Percentiles rank a stretch among this genome's conserved stretches.
phyloP scores from a whole-genome alignment of 2,329 filamentous ascomycete species.

The Hymenoscyphus fructigenus region DNA sequence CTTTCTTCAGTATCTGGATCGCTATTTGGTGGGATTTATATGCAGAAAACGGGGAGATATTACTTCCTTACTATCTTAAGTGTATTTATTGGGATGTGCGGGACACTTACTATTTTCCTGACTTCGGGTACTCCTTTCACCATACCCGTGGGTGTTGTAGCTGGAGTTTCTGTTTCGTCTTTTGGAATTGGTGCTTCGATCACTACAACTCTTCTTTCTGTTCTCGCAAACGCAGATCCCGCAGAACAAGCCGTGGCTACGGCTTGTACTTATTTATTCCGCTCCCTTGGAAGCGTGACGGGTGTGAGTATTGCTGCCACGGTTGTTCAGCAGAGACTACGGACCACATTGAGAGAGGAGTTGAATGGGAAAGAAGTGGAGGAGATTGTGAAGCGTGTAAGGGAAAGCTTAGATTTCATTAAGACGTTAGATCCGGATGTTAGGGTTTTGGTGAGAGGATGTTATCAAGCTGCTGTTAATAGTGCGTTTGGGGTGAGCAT shows the following conservation, averaged over 20 bases:
- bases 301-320: slow-evolving; percentile 63
- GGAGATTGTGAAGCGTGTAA: slow-evolving; percentile 66
- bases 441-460: slow-evolving; percentile 58
- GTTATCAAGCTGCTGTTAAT: slow-evolving; percentile 55
- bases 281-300: slow-evolving; percentile 71
- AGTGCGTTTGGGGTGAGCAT: slow-evolving; percentile 44
- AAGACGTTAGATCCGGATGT: slow-evolving; percentile 60
- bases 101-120: slow-evolving; percentile 55
- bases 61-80: slow-evolving; percentile 64
- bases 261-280: slow-evolving; percentile 79
- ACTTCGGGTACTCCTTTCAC: slow-evolving; percentile 54
- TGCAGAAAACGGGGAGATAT: slow-evolving; percentile 69
- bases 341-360: slow-evolving; percentile 52
- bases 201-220: slow-evolving; percentile 68
- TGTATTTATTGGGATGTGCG: slow-evolving; percentile 53
- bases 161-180: slow-evolving; percentile 51
- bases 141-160: slow-evolving; percentile 51
- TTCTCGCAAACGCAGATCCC: slow-evolving; percentile 67
- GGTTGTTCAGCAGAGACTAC: slow-evolving; percentile 67
- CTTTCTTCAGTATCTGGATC: slow-evolving; percentile 61
- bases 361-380: slow-evolving; percentile 60
- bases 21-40: slow-evolving; percentile 62
- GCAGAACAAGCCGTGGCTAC: slow-evolving; percentile 73
- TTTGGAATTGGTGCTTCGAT: slow-evolving; percentile 61
- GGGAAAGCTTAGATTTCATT: slow-evolving; percentile 70